These are phyloP conservation scores for Phytophthora cryptogea DNA, from an alignment of 352 stramenopile species.

Conservation along the genomic window DNA sequence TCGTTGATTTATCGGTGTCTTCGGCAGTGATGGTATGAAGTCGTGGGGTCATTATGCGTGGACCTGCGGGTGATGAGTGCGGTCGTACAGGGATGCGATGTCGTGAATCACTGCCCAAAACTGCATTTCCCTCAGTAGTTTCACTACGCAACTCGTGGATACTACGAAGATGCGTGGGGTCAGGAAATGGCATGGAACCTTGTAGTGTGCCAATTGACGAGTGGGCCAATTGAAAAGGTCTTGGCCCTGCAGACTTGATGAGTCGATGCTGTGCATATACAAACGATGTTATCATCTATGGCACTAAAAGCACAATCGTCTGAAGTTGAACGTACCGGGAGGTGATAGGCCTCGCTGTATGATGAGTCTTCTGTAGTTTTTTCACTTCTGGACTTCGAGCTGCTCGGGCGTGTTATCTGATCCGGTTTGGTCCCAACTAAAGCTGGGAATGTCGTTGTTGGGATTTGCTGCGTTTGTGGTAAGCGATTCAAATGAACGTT, in stretches of 20 bases:
- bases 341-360: constrained; percentile 41
- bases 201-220: constrained; percentile 28
- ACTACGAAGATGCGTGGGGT: constrained; percentile 3
- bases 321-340: constrained; percentile 39
- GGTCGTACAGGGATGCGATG: constrained; percentile 37
- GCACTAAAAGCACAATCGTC: neutral
- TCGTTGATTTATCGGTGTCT: neutral
- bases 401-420: constrained; percentile 6
- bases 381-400: constrained; percentile 1
- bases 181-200: constrained; percentile 23
- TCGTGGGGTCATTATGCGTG: constrained; percentile 33
- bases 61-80: constrained; percentile 53
- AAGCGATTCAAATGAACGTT: constrained; percentile 60
- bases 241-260: constrained; percentile 44
- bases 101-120: neutral
- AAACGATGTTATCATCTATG: neutral
- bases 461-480: constrained; percentile 59
- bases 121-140: neutral
- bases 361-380: constrained; percentile 1
- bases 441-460: constrained; percentile 42
- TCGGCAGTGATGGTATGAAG: constrained; percentile 19
- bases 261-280: constrained; percentile 39
- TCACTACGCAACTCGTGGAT: neutral
- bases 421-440: constrained; percentile 3
- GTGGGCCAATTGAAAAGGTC: constrained; percentile 47